Evolutionary conservation across 2,329 filamentous ascomycete genomes (phyloP), one percentile per base, ranked within the genome.

Genomic region (Pseudocercospora pini-densiflorae): DNA sequence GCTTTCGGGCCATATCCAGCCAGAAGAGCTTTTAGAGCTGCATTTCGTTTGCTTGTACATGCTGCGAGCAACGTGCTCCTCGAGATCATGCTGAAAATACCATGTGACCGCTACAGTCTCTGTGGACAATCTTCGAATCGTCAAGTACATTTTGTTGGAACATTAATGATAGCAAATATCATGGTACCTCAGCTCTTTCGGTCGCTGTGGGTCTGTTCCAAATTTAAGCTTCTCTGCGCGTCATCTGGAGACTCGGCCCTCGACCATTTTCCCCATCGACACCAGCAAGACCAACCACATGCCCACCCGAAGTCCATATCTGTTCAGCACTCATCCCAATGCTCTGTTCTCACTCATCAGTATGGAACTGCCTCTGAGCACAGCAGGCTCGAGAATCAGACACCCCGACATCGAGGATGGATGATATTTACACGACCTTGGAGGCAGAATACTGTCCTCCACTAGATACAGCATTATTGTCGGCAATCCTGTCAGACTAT

Each of bases 381-480:
- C 19, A 12, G 31, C 55, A 24, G 14, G 55, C 31, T 43, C 33
- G 33, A 43, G 31, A 36, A 9, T 23, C 36, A 31, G 8, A 43
- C 62, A 59, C 62, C 55, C 54, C 2, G 29, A 65, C 24, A 66
- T 68, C 19, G 70, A 74, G 69, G 63, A 76, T 75, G 74, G 72
- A 62, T 75, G 73, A 73, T 53, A 59, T 61, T 27, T 45, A 67
- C n/a, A 60, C 70, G 8, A 68, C 66, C 40, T 51, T 72, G 36
- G 69, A 94, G 89, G 85, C 88, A 68, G 87, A 90, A 70, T 94
- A 92, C 75, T 89, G 89, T 75, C 87, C 90, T 24, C 86, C 90
- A 19, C 79, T 97, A 47, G 94, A 97, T 71, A 87, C 93, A 70
- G 87, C 92, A 0, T 85, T 94, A 12, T 87, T 97, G 65, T 85